phyloP scores from a whole-genome alignment of 371 early-diverging fungal species.

The Apophysomyces ossiformis region DNA sequence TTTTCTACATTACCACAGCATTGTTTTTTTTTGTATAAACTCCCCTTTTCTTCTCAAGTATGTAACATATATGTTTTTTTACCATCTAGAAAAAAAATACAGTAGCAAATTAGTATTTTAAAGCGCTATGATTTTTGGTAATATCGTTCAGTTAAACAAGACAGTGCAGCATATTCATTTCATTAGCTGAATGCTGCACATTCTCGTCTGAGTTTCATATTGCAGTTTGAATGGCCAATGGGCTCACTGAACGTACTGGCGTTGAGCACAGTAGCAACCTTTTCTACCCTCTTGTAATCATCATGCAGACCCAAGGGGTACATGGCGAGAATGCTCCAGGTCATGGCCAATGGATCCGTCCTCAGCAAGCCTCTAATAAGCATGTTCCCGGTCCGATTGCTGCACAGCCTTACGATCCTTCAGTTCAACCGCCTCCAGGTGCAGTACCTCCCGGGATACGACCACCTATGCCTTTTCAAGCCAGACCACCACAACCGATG shows the following conservation, averaged over 20 bases:
- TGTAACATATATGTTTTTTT: background rate
- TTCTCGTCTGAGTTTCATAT: background rate
- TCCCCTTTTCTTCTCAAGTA: background rate
- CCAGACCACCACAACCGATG: background rate
- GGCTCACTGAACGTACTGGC: background rate
- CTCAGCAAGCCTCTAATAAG: background rate
- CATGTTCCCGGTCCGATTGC: background rate
- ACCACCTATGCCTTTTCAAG: background rate
- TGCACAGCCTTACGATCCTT: background rate
- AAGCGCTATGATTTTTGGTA: no score
- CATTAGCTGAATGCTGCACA: no score
- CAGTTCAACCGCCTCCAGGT: slow-evolving; percentile 5
- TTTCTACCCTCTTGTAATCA: background rate
- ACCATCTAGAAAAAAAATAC: background rate
- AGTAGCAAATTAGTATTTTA: no score
- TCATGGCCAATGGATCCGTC: background rate
- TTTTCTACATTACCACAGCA: background rate
- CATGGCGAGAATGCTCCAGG: background rate
- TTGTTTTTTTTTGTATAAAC: background rate
- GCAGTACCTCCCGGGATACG: background rate
- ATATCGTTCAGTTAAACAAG: no score
- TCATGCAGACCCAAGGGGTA: background rate
- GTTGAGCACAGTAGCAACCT: background rate
- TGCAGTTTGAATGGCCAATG: background rate
- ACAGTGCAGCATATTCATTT: no score